Evolutionary conservation across 2,329 filamentous ascomycete genomes (phyloP), one percentile per base, ranked within the genome.

Genomic region (Metarhizium sp.): DNA sequence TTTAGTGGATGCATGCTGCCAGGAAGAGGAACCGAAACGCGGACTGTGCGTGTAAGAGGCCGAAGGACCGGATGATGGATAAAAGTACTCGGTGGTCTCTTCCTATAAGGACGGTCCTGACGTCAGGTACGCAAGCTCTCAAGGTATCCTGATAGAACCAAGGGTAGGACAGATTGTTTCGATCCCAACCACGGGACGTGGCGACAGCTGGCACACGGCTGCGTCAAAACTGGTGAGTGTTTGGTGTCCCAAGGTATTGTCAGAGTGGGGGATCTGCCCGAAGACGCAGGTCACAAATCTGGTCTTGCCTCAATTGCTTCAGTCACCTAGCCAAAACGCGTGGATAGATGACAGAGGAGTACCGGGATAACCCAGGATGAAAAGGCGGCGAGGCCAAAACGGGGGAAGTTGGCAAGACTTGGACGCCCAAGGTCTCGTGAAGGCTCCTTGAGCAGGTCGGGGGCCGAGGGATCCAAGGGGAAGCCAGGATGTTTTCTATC

Each of bases 1-100:
- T 25, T 16, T 29, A 11, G 34, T 51, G 36, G 46, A 49, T 59
- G 57, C 58, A 57, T 51, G 50, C 36, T 55, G 58, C 58, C 57
- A 50, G 52, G 46, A 57, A 52, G 43, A 52, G 50, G 53, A 51
- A 51, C 46, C 32, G 32, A 54, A 32, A 45, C 16, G 34, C 51
- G 43, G 34, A 43, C 52, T 53, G 40, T 42, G 54, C 49, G 49
- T 51, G 40, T 42, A 54, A 48, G 51, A 49, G 55, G 51, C 52
- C 51, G 48, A 45, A 38, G 55, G 36, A 32, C 25, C 25, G 18
- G 34, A 50, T 20, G 52, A 53, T 32, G 32, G 25, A 36, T 36
- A 42, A 13, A 16, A 40, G 38, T 16, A 40, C 38, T 40, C 5
- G 11, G 18, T 30, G 46, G 30, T 45, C 36, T 29, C 5, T 40